Base-by-base conservation (phyloP, 495 filamentous ascomycete species). In the Jackrogersella minutella region DNA sequence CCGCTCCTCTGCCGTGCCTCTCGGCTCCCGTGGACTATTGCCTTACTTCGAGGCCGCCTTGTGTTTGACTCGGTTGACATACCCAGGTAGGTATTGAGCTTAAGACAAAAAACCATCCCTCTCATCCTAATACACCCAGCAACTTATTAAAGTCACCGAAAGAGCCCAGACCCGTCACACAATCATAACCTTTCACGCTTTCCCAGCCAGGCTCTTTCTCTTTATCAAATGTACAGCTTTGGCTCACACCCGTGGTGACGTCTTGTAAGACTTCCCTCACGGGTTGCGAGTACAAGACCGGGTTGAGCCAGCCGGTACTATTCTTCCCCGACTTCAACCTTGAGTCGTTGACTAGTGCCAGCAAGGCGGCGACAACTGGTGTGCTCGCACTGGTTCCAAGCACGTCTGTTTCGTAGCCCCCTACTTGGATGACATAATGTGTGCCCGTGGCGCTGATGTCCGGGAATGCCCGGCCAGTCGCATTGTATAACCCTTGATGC, bases 391-490 rank as follows among this genome's bases (percentile, higher is more conserved):
- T 78, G 2, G 79, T 81, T 11, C 79, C 79, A 7, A 76, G 62
- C n/a, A 80, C 77, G 26, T 70, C 73, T 16, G 40, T 63, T 16
- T 72, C 54, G 14, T 62, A 58, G 2, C 77, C 78, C 1, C 69
- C 73, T 30, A 70, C 62, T 26, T 73, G 55, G 40, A 79, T 79
- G 58, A 73, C 69, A 41, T 79, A 81, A 8, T 69, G 73, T 1
- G 73, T 74, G 1, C 78, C 79, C 0, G 78, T 67, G 8, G 79
- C 79, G 17, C 74, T 71, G 11, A 96, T 85, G 69, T 95, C 92
- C 0, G 92, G 92, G 47, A 90, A 85, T 0, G 85, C 92, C 39
- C 91, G 84, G 0, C 92, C 92, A 2, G 77, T 69, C 0, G 75
- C 71, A 71, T 91, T 74, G 77, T 84, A 92, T 78, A 65, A 80